Percentiles rank a stretch among this genome's conserved stretches.
Conservation (phyloP, 202 grass and related monocot species). For the Panicum hallii region DNA sequence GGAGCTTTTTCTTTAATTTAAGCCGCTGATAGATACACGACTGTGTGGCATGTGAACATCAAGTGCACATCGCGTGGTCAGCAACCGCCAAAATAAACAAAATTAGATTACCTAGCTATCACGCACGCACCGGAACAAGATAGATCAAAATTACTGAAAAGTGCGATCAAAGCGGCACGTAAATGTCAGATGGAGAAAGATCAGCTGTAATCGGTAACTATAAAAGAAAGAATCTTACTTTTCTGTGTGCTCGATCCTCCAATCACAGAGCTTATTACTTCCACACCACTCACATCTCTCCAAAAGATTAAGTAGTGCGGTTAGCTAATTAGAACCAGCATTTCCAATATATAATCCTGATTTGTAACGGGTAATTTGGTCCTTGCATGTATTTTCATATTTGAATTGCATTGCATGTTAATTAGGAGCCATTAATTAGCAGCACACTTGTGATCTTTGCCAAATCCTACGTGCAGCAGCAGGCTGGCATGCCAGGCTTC, state of each 20-base stretch:
- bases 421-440: too few relatives aligned
- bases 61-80: too few relatives aligned
- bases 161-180: background rate
- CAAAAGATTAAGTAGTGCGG: background rate
- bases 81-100: too few relatives aligned
- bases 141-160: background rate
- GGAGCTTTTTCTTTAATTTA: too few relatives aligned
- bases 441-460: too few relatives aligned
- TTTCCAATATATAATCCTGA: background rate
- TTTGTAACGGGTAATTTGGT: background rate
- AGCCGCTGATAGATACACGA: too few relatives aligned
- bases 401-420: too few relatives aligned
- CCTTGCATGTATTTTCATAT: background rate
- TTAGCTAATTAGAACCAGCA: background rate
- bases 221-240: slow-evolving; percentile 18
- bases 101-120: too few relatives aligned
- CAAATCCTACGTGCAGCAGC: too few relatives aligned
- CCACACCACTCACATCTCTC: slow-evolving; percentile 26
- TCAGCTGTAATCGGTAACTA: background rate
- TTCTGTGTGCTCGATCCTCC: background rate
- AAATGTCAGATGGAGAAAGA: background rate
- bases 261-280: slow-evolving; percentile 53
- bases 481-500: too few relatives aligned
- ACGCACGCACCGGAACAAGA: too few relatives aligned
- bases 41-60: too few relatives aligned